Percentiles rank a stretch among this genome's conserved stretches.
phyloP scores from a whole-genome alignment of 2,329 filamentous ascomycete species.

The Xylaria sp. region DNA sequence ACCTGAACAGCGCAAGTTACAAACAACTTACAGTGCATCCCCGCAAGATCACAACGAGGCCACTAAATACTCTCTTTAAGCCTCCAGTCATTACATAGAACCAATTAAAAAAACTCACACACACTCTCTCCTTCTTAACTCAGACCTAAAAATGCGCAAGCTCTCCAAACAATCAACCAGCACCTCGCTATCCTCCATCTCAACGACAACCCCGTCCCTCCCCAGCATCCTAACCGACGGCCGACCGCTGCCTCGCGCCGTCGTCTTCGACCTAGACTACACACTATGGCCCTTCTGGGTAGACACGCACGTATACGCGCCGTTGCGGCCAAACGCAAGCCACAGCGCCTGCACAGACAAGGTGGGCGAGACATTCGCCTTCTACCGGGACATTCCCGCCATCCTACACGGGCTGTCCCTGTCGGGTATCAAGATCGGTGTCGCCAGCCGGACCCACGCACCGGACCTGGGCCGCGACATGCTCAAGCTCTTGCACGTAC shows the following conservation, averaged over 20 bases:
- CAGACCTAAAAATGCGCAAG: slow-evolving; percentile 36
- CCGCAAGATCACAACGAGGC: neutral
- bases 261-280: slow-evolving; percentile 97
- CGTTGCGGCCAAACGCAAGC: slow-evolving; percentile 64
- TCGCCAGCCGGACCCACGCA: slow-evolving; percentile 83
- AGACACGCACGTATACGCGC: slow-evolving; percentile 86
- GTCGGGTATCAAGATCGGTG: slow-evolving; percentile 66
- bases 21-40: neutral
- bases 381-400: slow-evolving; percentile 75
- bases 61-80: neutral
- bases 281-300: slow-evolving; percentile 99
- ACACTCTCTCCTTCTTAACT: neutral
- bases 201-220: slow-evolving; percentile 41
- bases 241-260: slow-evolving; percentile 79
- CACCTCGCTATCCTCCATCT: slow-evolving; percentile 39
- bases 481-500: slow-evolving; percentile 76
- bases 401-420: slow-evolving; percentile 70
- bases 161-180: slow-evolving; percentile 47
- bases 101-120: neutral
- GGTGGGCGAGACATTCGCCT: slow-evolving; percentile 72
- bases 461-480: slow-evolving; percentile 84
- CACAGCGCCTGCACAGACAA: slow-evolving; percentile 61
- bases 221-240: slow-evolving; percentile 62
- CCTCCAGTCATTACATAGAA: neutral
- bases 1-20: neutral